These are phyloP conservation scores for Phytophthora citrophthora DNA, from an alignment of 352 stramenopile genomes.

Conservation along the genomic window DNA sequence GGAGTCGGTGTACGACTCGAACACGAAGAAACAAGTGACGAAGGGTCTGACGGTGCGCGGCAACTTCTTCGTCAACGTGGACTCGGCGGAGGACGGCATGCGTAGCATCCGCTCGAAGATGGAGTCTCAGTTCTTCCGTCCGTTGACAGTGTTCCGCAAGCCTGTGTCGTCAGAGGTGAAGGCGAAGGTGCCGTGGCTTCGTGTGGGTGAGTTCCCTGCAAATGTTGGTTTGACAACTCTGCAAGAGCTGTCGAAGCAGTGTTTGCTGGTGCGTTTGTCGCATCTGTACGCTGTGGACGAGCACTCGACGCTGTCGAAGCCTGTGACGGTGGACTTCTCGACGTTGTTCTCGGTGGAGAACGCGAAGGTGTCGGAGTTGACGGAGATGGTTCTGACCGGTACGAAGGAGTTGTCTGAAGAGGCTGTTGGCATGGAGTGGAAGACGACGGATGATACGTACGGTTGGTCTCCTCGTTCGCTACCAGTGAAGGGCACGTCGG, in stretches of 20 bases:
- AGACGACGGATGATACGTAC: slow-evolving; percentile 43
- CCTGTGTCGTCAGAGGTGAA: slow-evolving; percentile 27
- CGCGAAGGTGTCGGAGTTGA: slow-evolving; percentile 63
- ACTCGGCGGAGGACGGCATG: slow-evolving; percentile 59
- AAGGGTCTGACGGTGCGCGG: slow-evolving; percentile 75
- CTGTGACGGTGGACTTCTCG: slow-evolving; percentile 75
- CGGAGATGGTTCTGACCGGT: slow-evolving; percentile 91
- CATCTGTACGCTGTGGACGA: slow-evolving; percentile 94
- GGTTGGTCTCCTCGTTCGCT: slow-evolving; percentile 38
- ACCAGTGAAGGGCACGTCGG: slow-evolving; percentile 55
- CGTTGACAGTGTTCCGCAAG: slow-evolving; percentile 64
- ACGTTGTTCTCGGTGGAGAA: slow-evolving; percentile 62
- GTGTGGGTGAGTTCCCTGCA: slow-evolving; percentile 75
- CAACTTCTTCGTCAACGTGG: slow-evolving; percentile 76
- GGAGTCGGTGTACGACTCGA: slow-evolving; percentile 81
- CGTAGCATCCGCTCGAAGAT: slow-evolving; percentile 63
- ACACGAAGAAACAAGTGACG: slow-evolving; percentile 58
- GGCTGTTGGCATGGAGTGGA: slow-evolving; percentile 36
- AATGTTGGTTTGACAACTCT: slow-evolving; percentile 96
- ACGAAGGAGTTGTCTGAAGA: slow-evolving; percentile 55
- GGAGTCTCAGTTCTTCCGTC: slow-evolving; percentile 73
- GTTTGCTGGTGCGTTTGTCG: slow-evolving; percentile 91
- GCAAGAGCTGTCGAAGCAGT: slow-evolving; percentile 72
- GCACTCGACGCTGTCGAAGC: slow-evolving; percentile 78
- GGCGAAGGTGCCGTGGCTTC: slow-evolving; percentile 73